These are phyloP conservation scores for Leishmania mexicana DNA, from an alignment of 208 protist species.

Conservation along the genomic window DNA sequence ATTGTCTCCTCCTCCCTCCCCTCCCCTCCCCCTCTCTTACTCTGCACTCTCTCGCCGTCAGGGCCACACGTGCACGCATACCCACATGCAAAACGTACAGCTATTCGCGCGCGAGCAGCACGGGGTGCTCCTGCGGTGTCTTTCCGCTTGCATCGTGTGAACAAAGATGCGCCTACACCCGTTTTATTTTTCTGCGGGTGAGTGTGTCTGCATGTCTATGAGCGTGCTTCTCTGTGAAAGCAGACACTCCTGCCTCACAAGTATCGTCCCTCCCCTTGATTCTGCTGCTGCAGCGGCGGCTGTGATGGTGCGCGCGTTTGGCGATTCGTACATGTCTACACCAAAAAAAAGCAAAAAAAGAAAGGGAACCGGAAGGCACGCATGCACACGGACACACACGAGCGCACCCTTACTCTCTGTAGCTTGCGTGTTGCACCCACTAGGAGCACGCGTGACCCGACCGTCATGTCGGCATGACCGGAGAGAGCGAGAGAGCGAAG, in stretches of 20 bases:
- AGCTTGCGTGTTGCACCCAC: background rate
- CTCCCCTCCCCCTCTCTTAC: background rate
- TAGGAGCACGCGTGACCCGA: background rate
- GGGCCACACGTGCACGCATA: background rate
- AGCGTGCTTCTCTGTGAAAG: background rate
- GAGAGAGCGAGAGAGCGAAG: background rate
- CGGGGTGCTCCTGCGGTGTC: background rate
- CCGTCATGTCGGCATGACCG: background rate
- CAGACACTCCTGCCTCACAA: background rate
- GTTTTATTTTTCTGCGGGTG: background rate
- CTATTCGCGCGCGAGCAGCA: slow-evolving; percentile 13
- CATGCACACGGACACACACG: background rate
- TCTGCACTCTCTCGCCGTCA: background rate
- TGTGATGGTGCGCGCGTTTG: background rate
- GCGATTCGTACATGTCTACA: background rate
- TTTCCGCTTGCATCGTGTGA: background rate
- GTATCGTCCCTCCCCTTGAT: slow-evolving; percentile 1
- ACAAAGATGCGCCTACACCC: background rate
- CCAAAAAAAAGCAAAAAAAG: background rate
- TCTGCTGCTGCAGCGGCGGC: background rate
- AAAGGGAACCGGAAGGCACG: background rate
- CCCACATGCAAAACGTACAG: background rate
- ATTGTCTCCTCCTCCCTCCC: background rate
- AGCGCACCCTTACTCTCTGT: background rate
- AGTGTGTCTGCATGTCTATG: background rate